These are phyloP conservation scores for Phyllosticta paracitricarpa DNA, from an alignment of 2,329 filamentous ascomycete species.

Conservation along the genomic window DNA sequence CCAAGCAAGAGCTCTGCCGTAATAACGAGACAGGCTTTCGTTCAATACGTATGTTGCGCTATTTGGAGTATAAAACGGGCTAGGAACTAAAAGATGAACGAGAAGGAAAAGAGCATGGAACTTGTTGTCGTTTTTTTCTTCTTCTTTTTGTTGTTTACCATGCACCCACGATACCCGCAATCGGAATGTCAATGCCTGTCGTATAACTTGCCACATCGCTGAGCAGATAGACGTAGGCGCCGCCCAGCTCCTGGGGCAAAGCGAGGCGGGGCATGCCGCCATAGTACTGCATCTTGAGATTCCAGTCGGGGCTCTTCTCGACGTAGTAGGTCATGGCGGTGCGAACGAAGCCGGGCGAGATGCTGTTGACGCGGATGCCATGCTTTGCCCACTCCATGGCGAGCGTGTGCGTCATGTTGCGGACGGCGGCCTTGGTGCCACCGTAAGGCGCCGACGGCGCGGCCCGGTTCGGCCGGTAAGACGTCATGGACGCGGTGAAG, in stretches of 20 bases:
- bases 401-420: constrained; percentile 33
- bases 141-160: constrained; percentile 18
- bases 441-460: constrained; percentile 42
- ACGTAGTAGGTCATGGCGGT: constrained; percentile 41
- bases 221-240: constrained; percentile 40
- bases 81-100: background rate
- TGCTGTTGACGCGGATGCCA: constrained; percentile 24
- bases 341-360: constrained; percentile 23
- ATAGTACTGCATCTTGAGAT: constrained; percentile 45
- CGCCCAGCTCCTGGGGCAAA: constrained; percentile 41
- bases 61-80: background rate
- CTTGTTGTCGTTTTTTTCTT: background rate
- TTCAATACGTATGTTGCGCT: background rate
- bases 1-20: background rate
- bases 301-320: constrained; percentile 40
- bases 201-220: constrained; percentile 40
- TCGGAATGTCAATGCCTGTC: constrained; percentile 40
- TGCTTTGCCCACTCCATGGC: constrained; percentile 25
- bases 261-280: constrained; percentile 44
- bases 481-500: constrained; percentile 41
- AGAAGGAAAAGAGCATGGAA: background rate
- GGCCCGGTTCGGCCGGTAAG: constrained; percentile 40
- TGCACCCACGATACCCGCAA: constrained; percentile 39
- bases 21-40: no score
- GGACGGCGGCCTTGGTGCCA: constrained; percentile 33